A percentile compares a stretch with the other conserved stretches of the same genome.
phyloP scores from a whole-genome alignment of 2,329 filamentous ascomycete species.

The Nigrospora oryzae region DNA sequence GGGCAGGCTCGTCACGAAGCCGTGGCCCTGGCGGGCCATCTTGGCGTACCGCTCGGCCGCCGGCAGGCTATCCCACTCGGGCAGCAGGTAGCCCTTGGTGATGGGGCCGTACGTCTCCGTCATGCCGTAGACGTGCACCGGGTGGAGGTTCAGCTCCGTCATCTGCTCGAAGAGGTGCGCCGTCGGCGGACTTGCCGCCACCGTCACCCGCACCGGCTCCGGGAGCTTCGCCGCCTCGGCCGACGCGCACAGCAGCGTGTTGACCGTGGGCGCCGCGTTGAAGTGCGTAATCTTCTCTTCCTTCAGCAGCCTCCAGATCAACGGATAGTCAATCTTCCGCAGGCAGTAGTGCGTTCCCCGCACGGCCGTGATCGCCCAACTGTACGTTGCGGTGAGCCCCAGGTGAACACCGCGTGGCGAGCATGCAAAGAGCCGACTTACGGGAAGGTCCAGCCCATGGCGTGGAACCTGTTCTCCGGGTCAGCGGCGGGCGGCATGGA shows the following conservation, averaged over 20 bases:
- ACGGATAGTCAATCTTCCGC: conserved; percentile 86
- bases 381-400: conserved; percentile 2
- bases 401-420: too few relatives aligned
- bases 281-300: conserved; percentile 88
- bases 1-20: conserved; percentile 75
- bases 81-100: conserved; percentile 85
- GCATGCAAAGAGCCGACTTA: conserved; percentile 8
- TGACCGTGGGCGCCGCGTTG: conserved; percentile 92
- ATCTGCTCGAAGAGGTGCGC: conserved; percentile 90
- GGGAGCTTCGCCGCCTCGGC: conserved; percentile 64
- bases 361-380: conserved; percentile 83
- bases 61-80: conserved; percentile 70
- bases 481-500: too few relatives aligned
- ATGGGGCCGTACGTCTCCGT: conserved; percentile 91
- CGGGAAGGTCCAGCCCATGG: conserved; percentile 76
- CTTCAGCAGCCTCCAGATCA: conserved; percentile 85
- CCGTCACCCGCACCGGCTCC: conserved; percentile 72
- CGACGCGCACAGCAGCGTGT: conserved; percentile 80
- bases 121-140: conserved; percentile 88
- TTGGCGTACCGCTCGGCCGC: conserved; percentile 70
- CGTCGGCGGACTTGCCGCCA: conserved; percentile 85
- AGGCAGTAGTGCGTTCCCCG: conserved; percentile 93
- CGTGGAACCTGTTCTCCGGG: conserved; percentile 44
- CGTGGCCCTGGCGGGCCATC: conserved; percentile 93
- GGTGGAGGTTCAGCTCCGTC: conserved; percentile 70